phyloP scores from a whole-genome alignment of 2,329 filamentous ascomycete genomes.

The Didymella arachidicola region DNA sequence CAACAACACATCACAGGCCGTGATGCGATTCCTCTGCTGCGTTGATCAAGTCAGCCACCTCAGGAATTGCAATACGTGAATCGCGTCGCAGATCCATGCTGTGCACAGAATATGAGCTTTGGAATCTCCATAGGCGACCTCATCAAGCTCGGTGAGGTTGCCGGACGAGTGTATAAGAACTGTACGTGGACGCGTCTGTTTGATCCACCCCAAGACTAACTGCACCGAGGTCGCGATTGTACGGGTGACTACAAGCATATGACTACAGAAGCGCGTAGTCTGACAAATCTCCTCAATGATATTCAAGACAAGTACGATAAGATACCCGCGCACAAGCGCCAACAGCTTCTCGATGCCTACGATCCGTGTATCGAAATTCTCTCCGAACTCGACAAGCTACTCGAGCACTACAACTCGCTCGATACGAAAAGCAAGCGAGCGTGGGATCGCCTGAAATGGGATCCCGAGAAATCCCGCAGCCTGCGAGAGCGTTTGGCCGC shows the following conservation, averaged over 20 bases:
- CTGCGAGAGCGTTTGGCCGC: constrained; percentile 37
- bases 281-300: constrained; percentile 40
- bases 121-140: constrained; percentile 38
- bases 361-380: constrained; percentile 38
- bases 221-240: constrained; percentile 38
- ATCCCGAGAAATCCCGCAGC: constrained; percentile 31
- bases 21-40: not conserved
- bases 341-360: constrained; percentile 34
- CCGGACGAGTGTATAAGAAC: constrained; percentile 36
- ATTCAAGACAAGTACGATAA: constrained; percentile 40
- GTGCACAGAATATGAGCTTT: constrained; percentile 32
- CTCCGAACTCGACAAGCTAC: constrained; percentile 35
- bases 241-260: constrained; percentile 42
- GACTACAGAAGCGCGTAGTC: constrained; percentile 35
- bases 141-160: constrained; percentile 38
- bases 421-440: constrained; percentile 40
- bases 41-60: too few relatives aligned
- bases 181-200: constrained; percentile 21
- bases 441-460: constrained; percentile 45
- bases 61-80: not conserved
- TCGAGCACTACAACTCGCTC: constrained; percentile 41
- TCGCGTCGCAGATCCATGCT: not conserved
- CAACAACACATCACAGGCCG: not conserved
- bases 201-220: not conserved
- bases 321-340: constrained; percentile 30